Evolutionary conservation across 148 eudicot species (phyloP).

Genomic region (Polygonum maritimum): DNA sequence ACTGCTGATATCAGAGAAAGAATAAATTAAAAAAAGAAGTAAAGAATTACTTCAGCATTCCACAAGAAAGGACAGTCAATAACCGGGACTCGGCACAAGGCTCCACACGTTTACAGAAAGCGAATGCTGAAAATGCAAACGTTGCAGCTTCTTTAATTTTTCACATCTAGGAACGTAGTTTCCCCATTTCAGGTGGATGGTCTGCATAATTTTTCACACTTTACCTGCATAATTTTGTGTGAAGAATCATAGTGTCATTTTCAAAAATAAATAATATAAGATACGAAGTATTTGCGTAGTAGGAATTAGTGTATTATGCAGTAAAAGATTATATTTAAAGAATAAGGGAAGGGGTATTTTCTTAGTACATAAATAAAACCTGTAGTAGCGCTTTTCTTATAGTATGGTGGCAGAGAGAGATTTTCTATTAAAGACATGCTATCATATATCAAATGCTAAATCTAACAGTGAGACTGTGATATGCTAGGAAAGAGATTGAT

Average conservation of each 20-base stretch:
- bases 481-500: no score
- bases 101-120: not conserved
- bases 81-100: not conserved
- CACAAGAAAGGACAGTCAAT: not conserved
- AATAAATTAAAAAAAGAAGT: not conserved
- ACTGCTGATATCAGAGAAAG: not conserved
- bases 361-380: not conserved
- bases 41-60: constrained; percentile 2
- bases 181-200: not conserved
- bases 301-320: no score
- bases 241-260: not conserved
- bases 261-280: not conserved
- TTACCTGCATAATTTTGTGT: not conserved
- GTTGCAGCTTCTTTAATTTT: not conserved
- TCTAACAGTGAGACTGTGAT: not conserved
- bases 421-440: not conserved
- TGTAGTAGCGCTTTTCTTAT: not conserved
- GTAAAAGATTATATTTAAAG: not conserved
- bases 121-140: not conserved
- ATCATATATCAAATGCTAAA: not conserved
- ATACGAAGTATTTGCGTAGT: not conserved
- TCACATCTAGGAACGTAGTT: not conserved
- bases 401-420: not conserved
- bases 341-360: not conserved
- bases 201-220: not conserved